Evolutionary conservation across 1,139 yeast species (phyloP).

Genomic region (Diutina pseudorugosa): DNA sequence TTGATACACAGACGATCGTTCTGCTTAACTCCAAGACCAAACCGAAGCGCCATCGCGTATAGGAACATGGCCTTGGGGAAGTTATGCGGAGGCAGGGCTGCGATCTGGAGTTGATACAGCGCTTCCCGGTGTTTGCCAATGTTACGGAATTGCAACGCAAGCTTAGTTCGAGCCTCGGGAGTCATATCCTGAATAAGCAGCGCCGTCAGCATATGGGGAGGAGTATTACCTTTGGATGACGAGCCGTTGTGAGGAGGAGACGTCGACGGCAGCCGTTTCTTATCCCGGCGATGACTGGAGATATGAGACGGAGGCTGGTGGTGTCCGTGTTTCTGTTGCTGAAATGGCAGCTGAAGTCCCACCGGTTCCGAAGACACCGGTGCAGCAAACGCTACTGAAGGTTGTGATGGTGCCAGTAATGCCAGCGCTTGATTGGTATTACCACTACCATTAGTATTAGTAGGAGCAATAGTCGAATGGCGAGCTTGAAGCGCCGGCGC

Average conservation of each 20-base stretch:
- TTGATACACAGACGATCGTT: conserved; percentile 45
- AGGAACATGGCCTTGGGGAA: conserved; percentile 54
- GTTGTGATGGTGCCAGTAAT: too few relatives aligned
- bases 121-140: conserved; percentile 57
- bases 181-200: neutral
- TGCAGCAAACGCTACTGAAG: too few relatives aligned
- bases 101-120: conserved; percentile 53
- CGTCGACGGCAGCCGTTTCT: neutral
- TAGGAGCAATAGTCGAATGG: too few relatives aligned
- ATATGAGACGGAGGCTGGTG: too few relatives aligned
- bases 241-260: neutral
- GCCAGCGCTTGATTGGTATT: too few relatives aligned
- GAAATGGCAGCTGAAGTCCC: neutral
- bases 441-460: too few relatives aligned
- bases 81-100: conserved; percentile 46
- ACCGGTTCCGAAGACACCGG: too few relatives aligned
- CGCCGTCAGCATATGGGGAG: neutral
- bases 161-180: conserved; percentile 33
- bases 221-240: neutral
- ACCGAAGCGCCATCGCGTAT: conserved; percentile 56
- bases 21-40: conserved; percentile 60
- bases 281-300: neutral
- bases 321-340: neutral
- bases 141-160: conserved; percentile 43
- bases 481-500: neutral